A percentile compares a stretch with the other conserved stretches of the same genome.
phyloP scores from a whole-genome alignment of 208 protist genomes.

The Acanthamoeba healyi region DNA sequence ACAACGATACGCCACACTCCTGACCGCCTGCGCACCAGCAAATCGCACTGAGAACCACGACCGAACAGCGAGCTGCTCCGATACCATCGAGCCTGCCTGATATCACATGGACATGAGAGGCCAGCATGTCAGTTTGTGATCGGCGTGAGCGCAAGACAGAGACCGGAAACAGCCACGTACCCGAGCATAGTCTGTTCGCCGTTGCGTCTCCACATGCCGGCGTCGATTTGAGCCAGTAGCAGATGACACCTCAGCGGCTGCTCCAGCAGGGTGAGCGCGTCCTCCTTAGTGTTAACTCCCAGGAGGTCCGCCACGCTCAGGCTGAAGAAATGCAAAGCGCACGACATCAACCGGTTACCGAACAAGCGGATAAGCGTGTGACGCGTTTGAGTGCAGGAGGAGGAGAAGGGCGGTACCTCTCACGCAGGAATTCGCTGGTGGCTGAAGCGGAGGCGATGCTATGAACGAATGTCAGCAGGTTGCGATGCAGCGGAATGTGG shows the following conservation, averaged over 20 bases:
- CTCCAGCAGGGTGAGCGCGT: background rate
- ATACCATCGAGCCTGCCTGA: background rate
- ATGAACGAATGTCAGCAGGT: background rate
- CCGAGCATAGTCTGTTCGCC: slow-evolving; percentile 43
- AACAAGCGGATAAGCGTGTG: background rate
- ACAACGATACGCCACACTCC: background rate
- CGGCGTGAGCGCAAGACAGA: background rate
- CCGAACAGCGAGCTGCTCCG: background rate
- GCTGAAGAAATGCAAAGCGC: too few species aligned
- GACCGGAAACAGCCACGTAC: background rate
- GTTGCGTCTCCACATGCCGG: slow-evolving; percentile 58
- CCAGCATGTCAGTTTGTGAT: too few species aligned
- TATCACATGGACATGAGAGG: too few species aligned
- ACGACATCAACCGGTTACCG: background rate
- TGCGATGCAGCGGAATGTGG: slow-evolving; percentile 19
- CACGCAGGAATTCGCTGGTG: background rate
- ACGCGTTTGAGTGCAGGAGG: background rate
- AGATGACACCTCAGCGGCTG: slow-evolving; percentile 13
- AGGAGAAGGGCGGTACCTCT: background rate
- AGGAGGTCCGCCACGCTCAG: background rate
- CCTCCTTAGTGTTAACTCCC: background rate
- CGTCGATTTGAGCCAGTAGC: slow-evolving; percentile 55
- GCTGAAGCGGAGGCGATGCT: background rate
- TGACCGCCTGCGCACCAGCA: background rate
- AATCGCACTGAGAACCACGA: background rate